These are phyloP conservation scores for Coemansia sp. DNA, from an alignment of 192 early-diverging fungal species.

Conservation along the genomic window DNA sequence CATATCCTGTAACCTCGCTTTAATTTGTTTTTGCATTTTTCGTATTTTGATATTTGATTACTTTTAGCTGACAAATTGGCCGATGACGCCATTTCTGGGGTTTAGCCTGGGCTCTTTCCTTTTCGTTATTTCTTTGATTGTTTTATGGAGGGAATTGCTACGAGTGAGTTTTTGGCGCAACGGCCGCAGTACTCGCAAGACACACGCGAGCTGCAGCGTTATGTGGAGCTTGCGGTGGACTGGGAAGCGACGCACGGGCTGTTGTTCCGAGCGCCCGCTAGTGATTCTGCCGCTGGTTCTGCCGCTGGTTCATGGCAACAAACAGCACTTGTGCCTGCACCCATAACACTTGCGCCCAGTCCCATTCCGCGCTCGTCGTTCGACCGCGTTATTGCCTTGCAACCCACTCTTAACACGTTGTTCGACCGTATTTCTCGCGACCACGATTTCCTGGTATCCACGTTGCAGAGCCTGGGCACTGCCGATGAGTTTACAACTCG, in stretches of 20 bases:
- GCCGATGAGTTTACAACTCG: slow-evolving; percentile 83
- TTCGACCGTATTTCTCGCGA: slow-evolving; percentile 80
- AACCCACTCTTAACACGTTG: slow-evolving; percentile 77
- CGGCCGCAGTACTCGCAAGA: slow-evolving; percentile 34
- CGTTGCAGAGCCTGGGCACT: slow-evolving; percentile 39
- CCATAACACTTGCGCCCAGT: slow-evolving; percentile 82
- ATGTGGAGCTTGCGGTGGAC: slow-evolving; percentile 69
- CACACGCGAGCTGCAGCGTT: slow-evolving; percentile 29
- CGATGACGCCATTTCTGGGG: background rate
- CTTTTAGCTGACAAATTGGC: slow-evolving; percentile 9
- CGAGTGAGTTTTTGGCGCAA: slow-evolving; percentile 22
- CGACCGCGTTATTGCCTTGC: slow-evolving; percentile 69
- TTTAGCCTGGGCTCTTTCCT: background rate
- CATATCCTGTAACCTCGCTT: slow-evolving; percentile 3
- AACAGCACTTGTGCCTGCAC: slow-evolving; percentile 71
- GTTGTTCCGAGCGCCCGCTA: slow-evolving; percentile 65
- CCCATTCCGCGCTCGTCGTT: slow-evolving; percentile 76
- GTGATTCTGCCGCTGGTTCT: background rate
- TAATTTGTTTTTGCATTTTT: slow-evolving; percentile 8
- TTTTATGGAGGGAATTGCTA: slow-evolving; percentile 12
- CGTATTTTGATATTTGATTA: slow-evolving; percentile 4
- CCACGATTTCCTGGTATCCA: slow-evolving; percentile 67
- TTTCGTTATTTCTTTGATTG: background rate
- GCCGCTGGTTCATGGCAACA: slow-evolving; percentile 13
- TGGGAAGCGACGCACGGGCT: slow-evolving; percentile 83